Conservation (phyloP, 768 basidiomycete genomes). For the Mycena polygramma region DNA sequence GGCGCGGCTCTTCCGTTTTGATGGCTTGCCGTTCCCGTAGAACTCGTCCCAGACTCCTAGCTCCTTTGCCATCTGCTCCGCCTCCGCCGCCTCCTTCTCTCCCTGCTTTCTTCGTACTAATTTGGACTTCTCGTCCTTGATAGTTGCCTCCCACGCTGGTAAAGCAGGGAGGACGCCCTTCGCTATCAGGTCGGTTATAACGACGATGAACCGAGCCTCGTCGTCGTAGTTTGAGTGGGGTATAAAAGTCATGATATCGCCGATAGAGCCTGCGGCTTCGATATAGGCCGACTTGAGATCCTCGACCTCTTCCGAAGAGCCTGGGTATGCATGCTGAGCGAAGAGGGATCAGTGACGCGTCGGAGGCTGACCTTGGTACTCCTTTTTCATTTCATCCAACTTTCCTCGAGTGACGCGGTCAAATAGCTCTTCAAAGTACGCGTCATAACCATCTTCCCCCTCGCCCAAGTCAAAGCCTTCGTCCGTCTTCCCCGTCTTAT, state of each 20-base stretch:
- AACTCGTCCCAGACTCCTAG: constrained; percentile 96
- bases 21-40: constrained; percentile 81
- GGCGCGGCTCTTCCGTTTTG: constrained; percentile 67
- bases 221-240: constrained; percentile 89
- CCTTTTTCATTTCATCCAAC: constrained; percentile 93
- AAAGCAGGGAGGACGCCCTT: constrained; percentile 69
- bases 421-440: constrained; percentile 93
- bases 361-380: constrained; percentile 83
- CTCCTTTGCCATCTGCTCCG: constrained; percentile 86
- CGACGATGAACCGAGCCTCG: constrained; percentile 84
- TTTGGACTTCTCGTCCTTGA: constrained; percentile 85
- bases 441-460: constrained; percentile 92
- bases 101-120: constrained; percentile 80
- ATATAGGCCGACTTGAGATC: constrained; percentile 85
- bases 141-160: constrained; percentile 74
- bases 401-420: constrained; percentile 87
- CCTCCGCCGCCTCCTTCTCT: constrained; percentile 86
- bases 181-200: constrained; percentile 76
- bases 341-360: not conserved
- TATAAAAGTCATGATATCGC: constrained; percentile 85
- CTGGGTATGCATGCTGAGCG: constrained; percentile 54
- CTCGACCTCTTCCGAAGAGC: constrained; percentile 85
- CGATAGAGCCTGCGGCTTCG: constrained; percentile 80
- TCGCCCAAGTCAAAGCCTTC: constrained; percentile 79
- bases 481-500: constrained; percentile 87